Conservation (phyloP, 768 basidiomycete species). For the Russula sp. region DNA sequence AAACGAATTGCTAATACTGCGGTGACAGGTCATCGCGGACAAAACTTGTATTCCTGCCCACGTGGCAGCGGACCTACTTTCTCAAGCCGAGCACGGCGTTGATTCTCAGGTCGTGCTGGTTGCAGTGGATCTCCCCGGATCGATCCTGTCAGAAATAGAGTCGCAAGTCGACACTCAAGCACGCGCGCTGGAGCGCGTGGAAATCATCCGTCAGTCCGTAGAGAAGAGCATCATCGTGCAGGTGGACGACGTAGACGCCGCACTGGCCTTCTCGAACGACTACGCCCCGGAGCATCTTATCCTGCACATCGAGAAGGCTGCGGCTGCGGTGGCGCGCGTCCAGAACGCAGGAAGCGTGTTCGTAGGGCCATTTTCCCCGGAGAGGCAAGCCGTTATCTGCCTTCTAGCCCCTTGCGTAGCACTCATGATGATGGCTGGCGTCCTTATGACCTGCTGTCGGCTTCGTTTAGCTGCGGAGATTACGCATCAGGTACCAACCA, state of each 20-base stretch:
- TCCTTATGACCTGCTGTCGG: not conserved
- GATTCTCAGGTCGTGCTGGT: constrained; percentile 98
- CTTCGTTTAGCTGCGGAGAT: constrained; percentile 75
- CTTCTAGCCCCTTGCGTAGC: not conserved
- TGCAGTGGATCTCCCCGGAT: constrained; percentile 59
- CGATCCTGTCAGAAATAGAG: constrained; percentile 70
- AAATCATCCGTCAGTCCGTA: constrained; percentile 86
- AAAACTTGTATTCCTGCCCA: constrained; percentile 78
- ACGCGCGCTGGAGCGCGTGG: constrained; percentile 75
- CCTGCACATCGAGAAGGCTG: constrained; percentile 73
- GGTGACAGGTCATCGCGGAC: constrained; percentile 84
- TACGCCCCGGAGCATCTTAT: constrained; percentile 99
- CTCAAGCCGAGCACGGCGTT: constrained; percentile 96
- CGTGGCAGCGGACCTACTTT: constrained; percentile 93
- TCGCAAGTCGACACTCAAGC: constrained; percentile 84
- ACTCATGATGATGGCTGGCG: constrained; percentile 8
- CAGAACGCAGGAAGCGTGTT: constrained; percentile 97
- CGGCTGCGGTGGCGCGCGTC: constrained; percentile 54
- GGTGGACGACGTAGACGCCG: constrained; percentile 59
- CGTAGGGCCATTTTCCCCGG: constrained; percentile 90
- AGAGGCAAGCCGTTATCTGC: constrained; percentile 56
- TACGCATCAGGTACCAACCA: constrained; percentile 99
- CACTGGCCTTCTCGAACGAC: constrained; percentile 87
- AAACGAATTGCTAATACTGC: constrained; percentile 7
- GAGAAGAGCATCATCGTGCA: constrained; percentile 87